These are phyloP conservation scores for Phytomonas francai DNA, from an alignment of 208 protist species.

Conservation along the genomic window DNA sequence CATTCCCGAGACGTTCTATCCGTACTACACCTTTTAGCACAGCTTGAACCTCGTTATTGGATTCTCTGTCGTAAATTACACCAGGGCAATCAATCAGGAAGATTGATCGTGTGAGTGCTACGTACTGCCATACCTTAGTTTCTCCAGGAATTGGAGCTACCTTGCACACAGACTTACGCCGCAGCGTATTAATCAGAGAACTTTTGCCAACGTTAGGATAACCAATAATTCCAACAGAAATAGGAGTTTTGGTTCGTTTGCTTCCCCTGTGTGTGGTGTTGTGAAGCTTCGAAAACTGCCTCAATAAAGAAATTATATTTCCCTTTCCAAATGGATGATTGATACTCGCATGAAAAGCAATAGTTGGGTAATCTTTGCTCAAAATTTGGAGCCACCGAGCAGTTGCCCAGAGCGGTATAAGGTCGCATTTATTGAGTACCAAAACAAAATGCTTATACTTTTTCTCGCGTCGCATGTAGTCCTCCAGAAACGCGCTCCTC, in stretches of 20 bases:
- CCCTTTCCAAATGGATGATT: conserved; percentile 99
- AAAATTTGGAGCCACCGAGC: conserved; percentile 95
- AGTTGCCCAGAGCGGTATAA: conserved; percentile 98
- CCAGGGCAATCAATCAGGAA: conserved; percentile 99
- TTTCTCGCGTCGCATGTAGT: conserved; percentile 92
- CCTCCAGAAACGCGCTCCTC: conserved; percentile 89
- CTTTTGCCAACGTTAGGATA: conserved; percentile 99
- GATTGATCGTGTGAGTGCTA: conserved; percentile 97
- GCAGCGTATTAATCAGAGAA: conserved; percentile 99
- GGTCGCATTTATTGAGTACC: conserved; percentile 99
- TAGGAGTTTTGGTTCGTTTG: conserved; percentile 84
- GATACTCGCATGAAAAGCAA: conserved; percentile 99
- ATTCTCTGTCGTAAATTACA: conserved; percentile 91
- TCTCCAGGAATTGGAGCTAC: conserved; percentile 99
- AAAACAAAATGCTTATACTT: conserved; percentile 99
- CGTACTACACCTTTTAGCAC: conserved; percentile 98
- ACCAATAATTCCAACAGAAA: conserved; percentile 93
- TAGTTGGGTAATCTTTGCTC: conserved; percentile 97
- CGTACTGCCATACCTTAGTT: conserved; percentile 99
- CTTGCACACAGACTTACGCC: conserved; percentile 97
- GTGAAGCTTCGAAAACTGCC: conserved; percentile 94
- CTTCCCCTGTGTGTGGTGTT: conserved; percentile 82
- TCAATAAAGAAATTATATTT: conserved; percentile 97
- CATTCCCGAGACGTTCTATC: conserved; percentile 84
- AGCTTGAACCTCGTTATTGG: conserved; percentile 95